phyloP scores from a whole-genome alignment of 129 eudicot species.

The Artemisia tridentata region DNA sequence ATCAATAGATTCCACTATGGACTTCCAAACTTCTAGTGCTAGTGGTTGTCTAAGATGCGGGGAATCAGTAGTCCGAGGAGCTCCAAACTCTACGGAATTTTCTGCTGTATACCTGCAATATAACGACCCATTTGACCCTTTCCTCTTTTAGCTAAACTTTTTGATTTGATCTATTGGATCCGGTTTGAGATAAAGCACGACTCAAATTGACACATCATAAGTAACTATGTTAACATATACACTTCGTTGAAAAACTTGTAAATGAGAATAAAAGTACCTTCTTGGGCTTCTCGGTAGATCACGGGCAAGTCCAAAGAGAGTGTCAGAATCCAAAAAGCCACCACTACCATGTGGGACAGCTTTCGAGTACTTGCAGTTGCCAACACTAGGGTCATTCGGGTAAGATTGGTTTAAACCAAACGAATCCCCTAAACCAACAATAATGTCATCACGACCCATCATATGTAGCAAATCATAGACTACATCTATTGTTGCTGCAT shows the following conservation, averaged over 20 bases:
- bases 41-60: conserved; percentile 75
- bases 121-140: not conserved
- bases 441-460: conserved; percentile 97
- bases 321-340: conserved; percentile 80
- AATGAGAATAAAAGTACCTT: conserved; percentile 37
- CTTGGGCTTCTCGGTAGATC: conserved; percentile 78
- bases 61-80: conserved; percentile 70
- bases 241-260: not conserved
- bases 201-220: not conserved
- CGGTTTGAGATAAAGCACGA: not conserved
- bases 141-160: not conserved
- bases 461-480: conserved; percentile 83
- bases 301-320: conserved; percentile 82
- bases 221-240: not conserved
- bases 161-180: not conserved
- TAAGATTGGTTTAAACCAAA: conserved; percentile 71
- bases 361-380: conserved; percentile 70
- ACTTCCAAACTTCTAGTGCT: conserved; percentile 70
- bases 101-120: conserved; percentile 73
- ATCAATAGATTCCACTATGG: conserved; percentile 42
- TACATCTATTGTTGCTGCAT: conserved; percentile 77
- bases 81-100: conserved; percentile 60
- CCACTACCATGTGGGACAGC: conserved; percentile 93
- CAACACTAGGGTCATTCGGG: conserved; percentile 41
- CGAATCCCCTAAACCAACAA: conserved; percentile 74